phyloP scores from a whole-genome alignment of 768 basidiomycete genomes.

The Hericium alpestre region DNA sequence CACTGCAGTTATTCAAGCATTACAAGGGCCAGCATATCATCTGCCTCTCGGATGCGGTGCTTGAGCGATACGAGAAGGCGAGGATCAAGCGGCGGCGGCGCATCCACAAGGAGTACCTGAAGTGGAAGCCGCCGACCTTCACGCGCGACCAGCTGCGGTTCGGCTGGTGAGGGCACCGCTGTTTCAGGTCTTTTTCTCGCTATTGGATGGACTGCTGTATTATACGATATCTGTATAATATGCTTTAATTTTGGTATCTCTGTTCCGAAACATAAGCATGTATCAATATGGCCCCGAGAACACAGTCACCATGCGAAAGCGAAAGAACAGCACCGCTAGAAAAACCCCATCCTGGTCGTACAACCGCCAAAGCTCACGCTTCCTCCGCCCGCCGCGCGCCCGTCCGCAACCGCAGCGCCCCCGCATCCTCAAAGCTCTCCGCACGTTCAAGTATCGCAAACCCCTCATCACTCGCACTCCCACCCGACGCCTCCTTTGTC shows the following conservation, averaged over 20 bases:
- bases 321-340: background rate
- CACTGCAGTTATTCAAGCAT: constrained; percentile 89
- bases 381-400: background rate
- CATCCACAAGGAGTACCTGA: constrained; percentile 70
- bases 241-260: background rate
- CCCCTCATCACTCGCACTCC: constrained; percentile 22
- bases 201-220: background rate
- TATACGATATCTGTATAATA: background rate
- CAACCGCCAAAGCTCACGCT: background rate
- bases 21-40: constrained; percentile 93
- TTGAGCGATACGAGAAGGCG: constrained; percentile 84
- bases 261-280: background rate
- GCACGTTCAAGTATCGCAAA: constrained; percentile 18
- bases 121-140: constrained; percentile 95
- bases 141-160: constrained; percentile 84
- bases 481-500: background rate
- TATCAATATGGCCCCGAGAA: background rate
- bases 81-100: constrained; percentile 66
- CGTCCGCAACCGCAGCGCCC: background rate
- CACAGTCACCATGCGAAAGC: too few species aligned
- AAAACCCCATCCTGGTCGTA: background rate
- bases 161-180: constrained; percentile 25
- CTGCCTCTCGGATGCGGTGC: constrained; percentile 78
- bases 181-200: background rate
- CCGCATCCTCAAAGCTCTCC: constrained; percentile 11